Evolutionary conservation across 225 moss, liverwort and hornwort genomes (phyloP).

Genomic region (Sphagnum contortum): DNA sequence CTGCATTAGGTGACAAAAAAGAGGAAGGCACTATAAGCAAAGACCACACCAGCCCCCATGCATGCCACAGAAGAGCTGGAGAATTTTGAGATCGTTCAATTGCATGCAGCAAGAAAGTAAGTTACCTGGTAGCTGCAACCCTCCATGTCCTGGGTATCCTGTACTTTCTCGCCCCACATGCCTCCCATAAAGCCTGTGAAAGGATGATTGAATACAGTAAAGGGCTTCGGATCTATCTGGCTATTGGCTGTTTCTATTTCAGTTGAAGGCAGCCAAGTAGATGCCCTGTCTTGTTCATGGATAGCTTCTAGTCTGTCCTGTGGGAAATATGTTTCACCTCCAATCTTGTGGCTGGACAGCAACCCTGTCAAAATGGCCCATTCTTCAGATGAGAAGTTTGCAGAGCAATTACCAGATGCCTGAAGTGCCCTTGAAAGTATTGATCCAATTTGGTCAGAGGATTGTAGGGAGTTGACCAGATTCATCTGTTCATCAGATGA

Average conservation of each 20-base stretch:
- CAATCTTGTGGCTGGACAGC: conserved; percentile 24
- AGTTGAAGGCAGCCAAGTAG: too few species aligned
- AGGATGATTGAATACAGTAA: conserved; percentile 63
- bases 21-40: too few species aligned
- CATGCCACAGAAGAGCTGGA: too few species aligned
- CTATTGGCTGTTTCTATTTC: conserved; percentile 41
- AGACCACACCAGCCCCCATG: too few species aligned
- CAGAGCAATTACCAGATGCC: conserved; percentile 18
- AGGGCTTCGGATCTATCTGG: conserved; percentile 20
- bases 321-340: conserved; percentile 7
- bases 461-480: conserved; percentile 5
- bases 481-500: conserved; percentile 15
- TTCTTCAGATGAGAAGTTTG: conserved; percentile 32
- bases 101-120: too few species aligned
- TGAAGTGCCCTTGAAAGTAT: conserved; percentile 9
- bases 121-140: conserved; percentile 21
- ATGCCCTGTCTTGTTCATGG: conserved; percentile 27
- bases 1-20: too few species aligned
- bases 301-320: conserved; percentile 16
- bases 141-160: conserved; percentile 22
- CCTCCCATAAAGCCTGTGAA: conserved; percentile 65
- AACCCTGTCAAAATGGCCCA: conserved; percentile 33
- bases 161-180: conserved; percentile 60
- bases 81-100: too few species aligned
- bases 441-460: conserved; percentile 11